These are phyloP conservation scores for Penicillium vulpinum DNA, from an alignment of 2,329 filamentous ascomycete species.

Conservation along the genomic window DNA sequence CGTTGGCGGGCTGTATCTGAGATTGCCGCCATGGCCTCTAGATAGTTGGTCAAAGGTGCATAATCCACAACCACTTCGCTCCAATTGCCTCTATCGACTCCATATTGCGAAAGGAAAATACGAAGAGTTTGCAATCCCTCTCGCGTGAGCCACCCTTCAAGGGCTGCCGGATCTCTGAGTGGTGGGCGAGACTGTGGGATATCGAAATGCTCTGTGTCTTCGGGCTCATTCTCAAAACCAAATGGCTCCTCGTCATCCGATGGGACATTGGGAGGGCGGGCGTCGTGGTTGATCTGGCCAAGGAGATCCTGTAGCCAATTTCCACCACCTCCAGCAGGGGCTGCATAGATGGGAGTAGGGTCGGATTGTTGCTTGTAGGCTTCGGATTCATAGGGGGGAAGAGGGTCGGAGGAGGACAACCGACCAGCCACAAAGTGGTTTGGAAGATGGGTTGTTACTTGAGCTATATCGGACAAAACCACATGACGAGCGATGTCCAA, in stretches of 20 bases:
- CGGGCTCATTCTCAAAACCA: conserved; percentile 12
- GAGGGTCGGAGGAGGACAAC: conserved; percentile 76
- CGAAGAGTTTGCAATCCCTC: conserved; percentile 37
- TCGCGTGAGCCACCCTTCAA: conserved; percentile 37
- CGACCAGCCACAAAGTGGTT: conserved; percentile 61
- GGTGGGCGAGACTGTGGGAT: conserved; percentile 22
- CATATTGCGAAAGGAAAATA: conserved; percentile 40
- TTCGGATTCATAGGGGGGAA: conserved; percentile 64
- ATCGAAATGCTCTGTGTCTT: conserved; percentile 10
- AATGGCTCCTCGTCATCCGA: conserved; percentile 20
- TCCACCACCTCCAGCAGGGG: conserved; percentile 34
- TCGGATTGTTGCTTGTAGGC: conserved; percentile 38
- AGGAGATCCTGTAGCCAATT: conserved; percentile 41
- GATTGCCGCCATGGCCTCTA: conserved; percentile 34
- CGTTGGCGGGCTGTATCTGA: conserved; percentile 27
- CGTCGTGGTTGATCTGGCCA: conserved; percentile 31
- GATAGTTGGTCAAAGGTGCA: conserved; percentile 38
- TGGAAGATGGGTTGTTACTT: conserved; percentile 70
- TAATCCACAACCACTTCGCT: conserved; percentile 35
- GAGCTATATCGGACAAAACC: conserved; percentile 72
- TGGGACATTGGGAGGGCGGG: conserved; percentile 5
- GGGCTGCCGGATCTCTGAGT: conserved; percentile 28
- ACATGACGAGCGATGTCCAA: conserved; percentile 70
- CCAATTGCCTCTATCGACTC: conserved; percentile 47
- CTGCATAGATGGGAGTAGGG: conserved; percentile 34